Conservation (phyloP, 352 stramenopile genomes). For the Thalassiosira exigua region DNA sequence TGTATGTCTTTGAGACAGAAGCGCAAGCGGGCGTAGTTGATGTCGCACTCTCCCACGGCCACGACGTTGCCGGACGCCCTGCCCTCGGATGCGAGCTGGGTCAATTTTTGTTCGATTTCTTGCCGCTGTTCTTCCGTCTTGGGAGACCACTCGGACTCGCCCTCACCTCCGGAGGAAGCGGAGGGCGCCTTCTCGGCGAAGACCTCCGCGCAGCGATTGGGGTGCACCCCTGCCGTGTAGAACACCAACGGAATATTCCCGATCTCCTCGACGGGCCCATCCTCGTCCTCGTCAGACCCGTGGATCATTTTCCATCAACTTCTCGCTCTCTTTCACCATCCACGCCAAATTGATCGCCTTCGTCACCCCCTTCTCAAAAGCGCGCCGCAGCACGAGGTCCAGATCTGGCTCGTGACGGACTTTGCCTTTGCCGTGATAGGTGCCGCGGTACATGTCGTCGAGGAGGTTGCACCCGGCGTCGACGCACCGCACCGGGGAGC, state of each 20-base stretch:
- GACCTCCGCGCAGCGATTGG: conserved; percentile 92
- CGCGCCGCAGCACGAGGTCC: conserved; percentile 88
- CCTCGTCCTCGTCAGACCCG: conserved; percentile 46
- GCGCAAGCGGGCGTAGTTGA: conserved; percentile 96
- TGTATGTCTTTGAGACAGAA: conserved; percentile 93
- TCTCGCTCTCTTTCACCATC: conserved; percentile 78
- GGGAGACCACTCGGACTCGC: conserved; percentile 19
- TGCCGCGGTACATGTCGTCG: conserved; percentile 90
- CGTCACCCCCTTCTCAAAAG: conserved; percentile 87
- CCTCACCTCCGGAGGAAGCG: conserved; percentile 6
- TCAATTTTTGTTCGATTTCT: conserved; percentile 67
- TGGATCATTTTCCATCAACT: conserved; percentile 63
- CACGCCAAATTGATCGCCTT: conserved; percentile 92
- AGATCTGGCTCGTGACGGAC: conserved; percentile 91
- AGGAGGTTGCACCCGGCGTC: conserved; percentile 95
- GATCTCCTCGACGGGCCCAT: too few relatives aligned
- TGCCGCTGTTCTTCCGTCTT: conserved; percentile 42
- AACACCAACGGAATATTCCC: too few relatives aligned
- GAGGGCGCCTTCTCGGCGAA: conserved; percentile 55
- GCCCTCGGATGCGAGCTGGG: conserved; percentile 69
- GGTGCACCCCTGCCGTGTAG: conserved; percentile 93
- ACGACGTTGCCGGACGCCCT: conserved; percentile 84
- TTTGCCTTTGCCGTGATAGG: conserved; percentile 88
- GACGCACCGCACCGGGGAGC: conserved; percentile 86
- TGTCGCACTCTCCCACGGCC: conserved; percentile 94